Evolutionary conservation across 345 rosid genomes (phyloP), one percentile per base, ranked within the genome.

Genomic region (Eucalyptus melliodora): DNA sequence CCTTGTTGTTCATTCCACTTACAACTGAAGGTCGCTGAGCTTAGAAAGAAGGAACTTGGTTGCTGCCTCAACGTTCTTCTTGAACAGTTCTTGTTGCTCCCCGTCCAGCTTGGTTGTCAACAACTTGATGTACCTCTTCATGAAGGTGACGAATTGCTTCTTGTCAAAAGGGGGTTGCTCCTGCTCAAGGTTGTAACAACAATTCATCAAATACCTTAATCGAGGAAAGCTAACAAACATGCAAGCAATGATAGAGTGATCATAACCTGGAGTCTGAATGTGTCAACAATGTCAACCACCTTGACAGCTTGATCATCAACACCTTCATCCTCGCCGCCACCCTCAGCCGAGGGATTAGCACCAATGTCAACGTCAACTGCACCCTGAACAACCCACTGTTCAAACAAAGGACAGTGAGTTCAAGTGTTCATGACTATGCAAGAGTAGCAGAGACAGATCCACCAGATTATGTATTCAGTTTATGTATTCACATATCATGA

Each of bases 261-360:
- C 83, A 90, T 27, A 50, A 97, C 99, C 99, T 98, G 99, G 45
- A 98, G 99, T 93, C 99, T 96, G 89, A 98, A 98, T 80, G 99
- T 98, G 95, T 97, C 99, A 2, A 96, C 98, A 47, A 98, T 96
- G 95, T 98, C 99, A n/a, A 98, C 99, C 80, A 97, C 99, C 95
- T 97, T 98, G 53, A 88, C 93, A 55, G 91, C 87, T 88, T 94
- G 93, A 91, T 98, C 99, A 93, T 98, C 99, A 89, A 96, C 99
- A 91, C 97, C 96, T 88, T 98, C 99, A 21, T 96, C 99, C 3
- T 93, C 99, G 14, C 87, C 99, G 31, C 87, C 97, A 85, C 96
- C 99, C 89, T 97, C 99, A 34, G 99, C 99, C 31, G 99, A 98
- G 51, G 99, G 99, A 91, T 98, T 98, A 62, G 99, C 99, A 89